These are phyloP conservation scores for Xerocomus spinulosus DNA, from an alignment of 768 basidiomycete genomes.

Conservation along the genomic window DNA sequence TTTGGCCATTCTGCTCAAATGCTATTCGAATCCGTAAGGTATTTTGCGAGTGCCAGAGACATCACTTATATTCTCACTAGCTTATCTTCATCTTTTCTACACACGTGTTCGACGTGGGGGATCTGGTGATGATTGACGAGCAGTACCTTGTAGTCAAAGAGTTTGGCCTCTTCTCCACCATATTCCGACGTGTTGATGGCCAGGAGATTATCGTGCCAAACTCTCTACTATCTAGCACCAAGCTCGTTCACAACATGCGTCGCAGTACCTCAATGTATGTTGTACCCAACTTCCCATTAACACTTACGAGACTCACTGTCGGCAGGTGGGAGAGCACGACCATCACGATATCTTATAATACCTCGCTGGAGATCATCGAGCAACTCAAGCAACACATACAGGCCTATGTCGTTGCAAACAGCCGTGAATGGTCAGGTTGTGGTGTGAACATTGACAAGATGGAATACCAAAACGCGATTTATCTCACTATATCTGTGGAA, in stretches of 20 bases:
- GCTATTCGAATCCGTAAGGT: slow-evolving; percentile 67
- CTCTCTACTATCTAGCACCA: slow-evolving; percentile 60
- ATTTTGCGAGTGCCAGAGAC: not conserved
- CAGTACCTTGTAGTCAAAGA: slow-evolving; percentile 51
- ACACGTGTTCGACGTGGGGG: slow-evolving; percentile 82
- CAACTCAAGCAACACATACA: slow-evolving; percentile 56
- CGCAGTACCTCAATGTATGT: slow-evolving; percentile 70
- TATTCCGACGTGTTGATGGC: slow-evolving; percentile 75
- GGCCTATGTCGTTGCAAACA: slow-evolving; percentile 57
- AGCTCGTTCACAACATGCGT: slow-evolving; percentile 74
- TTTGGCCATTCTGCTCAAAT: slow-evolving; percentile 80
- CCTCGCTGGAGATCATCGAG: slow-evolving; percentile 67
- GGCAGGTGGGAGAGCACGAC: slow-evolving; percentile 64
- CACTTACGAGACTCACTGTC: slow-evolving; percentile 5
- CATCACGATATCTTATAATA: slow-evolving; percentile 62
- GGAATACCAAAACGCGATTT: slow-evolving; percentile 70
- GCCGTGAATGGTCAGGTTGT: slow-evolving; percentile 67
- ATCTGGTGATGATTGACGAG: slow-evolving; percentile 74
- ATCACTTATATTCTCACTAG: slow-evolving; percentile 31
- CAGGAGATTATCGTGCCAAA: slow-evolving; percentile 80
- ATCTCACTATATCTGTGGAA: slow-evolving; percentile 65
- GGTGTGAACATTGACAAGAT: slow-evolving; percentile 72
- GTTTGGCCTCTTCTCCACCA: slow-evolving; percentile 76
- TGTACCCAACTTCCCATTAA: not conserved
- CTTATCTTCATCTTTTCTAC: slow-evolving; percentile 84